Evolutionary conservation across 1,139 yeast genomes (phyloP).

Genomic region (Saccharomyces hybrid): DNA sequence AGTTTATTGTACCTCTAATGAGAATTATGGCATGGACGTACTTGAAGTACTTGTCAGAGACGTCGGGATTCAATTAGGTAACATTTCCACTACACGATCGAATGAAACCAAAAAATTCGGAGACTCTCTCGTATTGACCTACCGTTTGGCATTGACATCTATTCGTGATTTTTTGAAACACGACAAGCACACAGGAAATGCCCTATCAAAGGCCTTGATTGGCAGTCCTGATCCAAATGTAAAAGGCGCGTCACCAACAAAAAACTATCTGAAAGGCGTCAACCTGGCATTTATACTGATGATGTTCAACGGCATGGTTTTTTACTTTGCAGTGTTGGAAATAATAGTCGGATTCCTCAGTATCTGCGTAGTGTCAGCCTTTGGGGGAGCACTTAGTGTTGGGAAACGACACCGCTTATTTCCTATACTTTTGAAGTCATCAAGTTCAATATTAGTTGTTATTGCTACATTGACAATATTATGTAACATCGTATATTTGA

Average conservation of each 20-base stretch:
- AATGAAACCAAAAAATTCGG: constrained; percentile 21
- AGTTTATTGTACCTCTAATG: constrained; percentile 21
- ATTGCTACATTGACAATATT: constrained; percentile 11
- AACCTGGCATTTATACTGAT: constrained; percentile 12
- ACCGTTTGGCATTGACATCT: constrained; percentile 17
- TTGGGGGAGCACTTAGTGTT: constrained; percentile 12
- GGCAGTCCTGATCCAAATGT: constrained; percentile 3
- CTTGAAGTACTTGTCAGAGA: constrained; percentile 25
- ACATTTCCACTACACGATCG: constrained; percentile 14
- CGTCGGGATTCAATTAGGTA: constrained; percentile 27
- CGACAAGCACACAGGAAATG: constrained; percentile 6
- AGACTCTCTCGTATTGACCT: constrained; percentile 21
- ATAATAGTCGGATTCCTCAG: constrained; percentile 5
- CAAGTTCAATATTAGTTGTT: constrained; percentile 6
- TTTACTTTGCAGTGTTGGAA: constrained; percentile 2
- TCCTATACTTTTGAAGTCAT: constrained; percentile 8
- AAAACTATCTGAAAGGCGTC: constrained; percentile 11
- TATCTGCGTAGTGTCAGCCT: constrained; percentile 6
- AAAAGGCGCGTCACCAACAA: neutral
- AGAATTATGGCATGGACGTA: constrained; percentile 24
- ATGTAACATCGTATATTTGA: constrained; percentile 8
- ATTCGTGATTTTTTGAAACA: constrained; percentile 11
- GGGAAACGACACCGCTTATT: constrained; percentile 9
- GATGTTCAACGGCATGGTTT: constrained; percentile 10
- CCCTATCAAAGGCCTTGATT: constrained; percentile 3